Evolutionary conservation across 495 filamentous ascomycete species (phyloP).

Genomic region (Neurospora sp.): DNA sequence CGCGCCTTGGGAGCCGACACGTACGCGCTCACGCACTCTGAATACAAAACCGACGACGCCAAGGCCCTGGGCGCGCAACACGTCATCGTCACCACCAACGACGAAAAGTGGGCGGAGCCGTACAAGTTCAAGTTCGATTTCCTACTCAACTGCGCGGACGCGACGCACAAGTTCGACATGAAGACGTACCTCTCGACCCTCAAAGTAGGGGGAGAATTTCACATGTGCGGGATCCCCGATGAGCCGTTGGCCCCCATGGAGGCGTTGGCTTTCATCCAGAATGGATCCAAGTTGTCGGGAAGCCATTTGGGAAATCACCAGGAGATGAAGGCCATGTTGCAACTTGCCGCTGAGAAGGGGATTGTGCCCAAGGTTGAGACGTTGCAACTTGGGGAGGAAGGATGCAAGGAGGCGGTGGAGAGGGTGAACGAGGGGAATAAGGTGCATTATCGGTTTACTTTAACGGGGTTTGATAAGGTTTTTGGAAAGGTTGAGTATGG

Average conservation of each 20-base stretch:
- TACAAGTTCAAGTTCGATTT: slow-evolving; percentile 58
- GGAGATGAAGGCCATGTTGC: slow-evolving; percentile 67
- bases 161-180: slow-evolving; percentile 56
- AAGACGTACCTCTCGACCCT: slow-evolving; percentile 55
- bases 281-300: slow-evolving; percentile 54
- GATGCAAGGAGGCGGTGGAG: slow-evolving; percentile 60
- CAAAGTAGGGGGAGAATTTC: slow-evolving; percentile 61
- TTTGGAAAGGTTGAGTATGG: slow-evolving; percentile 14
- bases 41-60: slow-evolving; percentile 51
- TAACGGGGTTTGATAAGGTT: slow-evolving; percentile 40
- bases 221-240: slow-evolving; percentile 65
- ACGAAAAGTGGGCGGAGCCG: slow-evolving; percentile 52
- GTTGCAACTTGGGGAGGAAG: slow-evolving; percentile 56
- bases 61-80: slow-evolving; percentile 51
- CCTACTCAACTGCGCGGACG: slow-evolving; percentile 63
- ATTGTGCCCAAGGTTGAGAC: slow-evolving; percentile 62
- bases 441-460: slow-evolving; percentile 42
- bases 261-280: slow-evolving; percentile 51
- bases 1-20: slow-evolving; percentile 57
- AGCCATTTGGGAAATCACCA: slow-evolving; percentile 61
- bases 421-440: slow-evolving; percentile 54
- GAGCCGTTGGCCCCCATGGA: slow-evolving; percentile 51
- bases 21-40: slow-evolving; percentile 54
- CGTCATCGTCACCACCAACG: slow-evolving; percentile 51
- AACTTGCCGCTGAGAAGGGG: slow-evolving; percentile 66